Evolutionary conservation across 2,329 filamentous ascomycete species (phyloP), one percentile per base, ranked within the genome.

Genomic region (Fusarium buxicola): DNA sequence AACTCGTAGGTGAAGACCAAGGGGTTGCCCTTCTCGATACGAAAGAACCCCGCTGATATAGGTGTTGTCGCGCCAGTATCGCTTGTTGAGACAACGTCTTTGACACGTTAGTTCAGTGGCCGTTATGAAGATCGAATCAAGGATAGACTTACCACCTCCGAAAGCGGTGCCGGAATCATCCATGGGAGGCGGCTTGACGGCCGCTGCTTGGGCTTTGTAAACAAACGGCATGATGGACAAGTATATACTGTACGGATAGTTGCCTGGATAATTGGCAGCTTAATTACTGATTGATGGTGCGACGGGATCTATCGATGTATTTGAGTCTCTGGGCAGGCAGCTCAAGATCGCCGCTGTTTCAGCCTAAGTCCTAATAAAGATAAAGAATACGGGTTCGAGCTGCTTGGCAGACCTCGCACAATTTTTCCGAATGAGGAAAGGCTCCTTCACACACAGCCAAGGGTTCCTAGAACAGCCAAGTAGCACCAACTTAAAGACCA

Each of bases 1-100:
- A 54, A 58, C 21, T 53, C 41, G 8, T 58, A 58, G 2, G 36
- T 54, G 13, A 58, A 54, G 2, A 38, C 41, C 10, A 24, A 44
- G 1, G 41, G 49, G 1, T 48, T 43, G 5, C 49, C 55, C 13
- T 54, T 58, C n/a, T 58, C 49, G 4, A 58, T 48, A 9, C 49
- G 49, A 12, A 53, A 58, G 21, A 58, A 58, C 5, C 55, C 55
- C 5, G 41, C 49, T 1, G 49, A 58, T 16, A 57, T 53, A n/a
- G 54, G 54, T 3, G 30, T 13, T 25, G n/a, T 41, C 3, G 41
- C 21, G 10, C 48, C 40, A 3, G 47, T 36, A 21, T 57, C 41
- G 25, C 41, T 53, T 1, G 54, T 53, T 4, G 48, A 57, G 16
- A 57, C 48, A 11, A 53, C 41, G 10, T 57, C 48, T 55, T 7